Evolutionary conservation across 257 asterid genomes (phyloP), one percentile per base, ranked within the genome.

Genomic region (Linderniella brevidens): DNA sequence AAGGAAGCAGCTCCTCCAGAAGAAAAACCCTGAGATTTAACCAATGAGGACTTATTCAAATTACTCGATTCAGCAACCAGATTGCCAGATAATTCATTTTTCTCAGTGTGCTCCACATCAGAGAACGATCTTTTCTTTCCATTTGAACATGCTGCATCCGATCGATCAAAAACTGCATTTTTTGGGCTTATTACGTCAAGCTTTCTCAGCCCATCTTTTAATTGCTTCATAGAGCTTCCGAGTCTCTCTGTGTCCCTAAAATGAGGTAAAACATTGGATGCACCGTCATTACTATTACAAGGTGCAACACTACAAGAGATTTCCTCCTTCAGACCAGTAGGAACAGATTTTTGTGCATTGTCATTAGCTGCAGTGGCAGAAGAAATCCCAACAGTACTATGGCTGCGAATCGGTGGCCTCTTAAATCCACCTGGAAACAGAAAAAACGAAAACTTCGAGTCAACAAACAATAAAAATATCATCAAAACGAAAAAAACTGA

Each of bases 171-270:
- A 6, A 25, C 73, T 68, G 68, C 71, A 56, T 59, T 63, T 64
- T 68, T 86, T 52, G 78, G 55, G n/a, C n/a, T n/a, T n/a, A n/a
- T n/a, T 53, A 77, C 67, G 57, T 80, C 87, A 8, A 93, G 94
- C 65, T 82, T 87, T 68, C 63, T 79, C 50, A 75, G 77, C 32
- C 69, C 81, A 52, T 68, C 90, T 64, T 79, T 72, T 48, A 70
- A 57, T 66, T 58, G 55, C 32, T 25, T 25, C 32, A 6, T 25
- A 25, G 32, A 58, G 47, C 79, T 88, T 65, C 60, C 70, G 19
- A 50, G 59, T 56, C 68, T 67, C 63, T 74, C 92, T 47, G 74
- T 25, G 32, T 25, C 32, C 32, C 32, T 25, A 25, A 25, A 25
- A 3, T 25, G 32, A 25, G 32, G 32, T 25, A 25, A 25, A 25